Evolutionary conservation across 192 early-diverging fungal species (phyloP).

Genomic region (Backusella psychrophila): DNA sequence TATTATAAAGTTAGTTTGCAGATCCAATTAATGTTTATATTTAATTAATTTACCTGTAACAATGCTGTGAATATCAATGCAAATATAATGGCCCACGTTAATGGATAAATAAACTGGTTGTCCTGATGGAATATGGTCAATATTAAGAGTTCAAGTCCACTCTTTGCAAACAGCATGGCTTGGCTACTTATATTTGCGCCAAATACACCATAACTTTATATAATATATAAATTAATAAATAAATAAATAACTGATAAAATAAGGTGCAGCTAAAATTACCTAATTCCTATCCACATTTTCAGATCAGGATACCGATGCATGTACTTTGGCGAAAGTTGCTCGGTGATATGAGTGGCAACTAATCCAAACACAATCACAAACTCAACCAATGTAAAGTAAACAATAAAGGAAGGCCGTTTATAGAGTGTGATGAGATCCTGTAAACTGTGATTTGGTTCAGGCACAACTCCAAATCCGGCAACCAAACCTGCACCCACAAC

Average conservation of each 20-base stretch:
- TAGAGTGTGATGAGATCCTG: slow-evolving; percentile 65
- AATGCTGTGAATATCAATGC: slow-evolving; percentile 57
- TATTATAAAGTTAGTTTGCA: neutral
- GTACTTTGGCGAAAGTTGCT: slow-evolving; percentile 13
- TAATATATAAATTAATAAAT: too few relatives aligned
- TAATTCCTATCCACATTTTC: slow-evolving; percentile 30
- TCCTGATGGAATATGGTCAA: slow-evolving; percentile 54
- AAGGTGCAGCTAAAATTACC: neutral
- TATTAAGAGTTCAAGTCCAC: slow-evolving; percentile 68
- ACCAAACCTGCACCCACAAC: slow-evolving; percentile 66
- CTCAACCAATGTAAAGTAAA: slow-evolving; percentile 60
- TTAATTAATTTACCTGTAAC: slow-evolving; percentile 47
- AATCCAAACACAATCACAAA: slow-evolving; percentile 49
- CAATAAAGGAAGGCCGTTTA: slow-evolving; percentile 64
- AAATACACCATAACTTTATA: slow-evolving; percentile 55
- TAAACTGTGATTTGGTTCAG: slow-evolving; percentile 71
- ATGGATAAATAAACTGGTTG: slow-evolving; percentile 72
- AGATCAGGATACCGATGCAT: slow-evolving; percentile 27
- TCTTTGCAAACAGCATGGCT: slow-evolving; percentile 76
- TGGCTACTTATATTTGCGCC: slow-evolving; percentile 76
- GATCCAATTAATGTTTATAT: neutral
- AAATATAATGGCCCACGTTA: slow-evolving; percentile 67
- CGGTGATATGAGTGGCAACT: slow-evolving; percentile 45
- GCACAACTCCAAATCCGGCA: slow-evolving; percentile 72
- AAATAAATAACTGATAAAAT: neutral